phyloP scores from a whole-genome alignment of 495 filamentous ascomycete species.

The Delitschia confertaspora region DNA sequence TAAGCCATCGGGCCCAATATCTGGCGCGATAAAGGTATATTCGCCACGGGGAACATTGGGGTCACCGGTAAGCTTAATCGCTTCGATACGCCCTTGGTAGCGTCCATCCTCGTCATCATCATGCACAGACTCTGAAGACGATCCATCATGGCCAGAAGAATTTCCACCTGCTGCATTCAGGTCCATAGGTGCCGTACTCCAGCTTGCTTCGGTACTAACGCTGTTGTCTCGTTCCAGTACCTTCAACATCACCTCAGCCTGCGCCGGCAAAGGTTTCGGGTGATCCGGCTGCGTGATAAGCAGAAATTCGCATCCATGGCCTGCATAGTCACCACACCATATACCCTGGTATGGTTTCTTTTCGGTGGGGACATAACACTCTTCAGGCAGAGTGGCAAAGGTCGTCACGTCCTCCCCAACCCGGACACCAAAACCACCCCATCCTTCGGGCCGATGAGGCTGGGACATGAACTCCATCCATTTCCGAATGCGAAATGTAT shows the following conservation, averaged over 20 bases:
- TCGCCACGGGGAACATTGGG: slow-evolving; percentile 80
- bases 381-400: slow-evolving; percentile 64
- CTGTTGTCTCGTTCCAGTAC: slow-evolving; percentile 10
- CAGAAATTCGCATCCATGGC: slow-evolving; percentile 83
- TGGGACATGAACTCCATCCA: slow-evolving; percentile 51
- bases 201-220: slow-evolving; percentile 11
- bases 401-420: slow-evolving; percentile 62
- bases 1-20: slow-evolving; percentile 57
- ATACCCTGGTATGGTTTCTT: slow-evolving; percentile 77
- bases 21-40: slow-evolving; percentile 65
- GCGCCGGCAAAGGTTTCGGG: slow-evolving; percentile 17
- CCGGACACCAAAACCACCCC: slow-evolving; percentile 17
- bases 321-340: slow-evolving; percentile 85
- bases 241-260: slow-evolving; percentile 10
- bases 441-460: slow-evolving; percentile 7
- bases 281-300: slow-evolving; percentile 63
- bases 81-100: slow-evolving; percentile 58
- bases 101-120: slow-evolving; percentile 30
- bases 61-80: slow-evolving; percentile 86
- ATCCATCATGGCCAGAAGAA: too few species aligned
- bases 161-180: background rate
- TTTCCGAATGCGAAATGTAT: slow-evolving; percentile 61
- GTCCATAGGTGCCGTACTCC: slow-evolving; percentile 10
- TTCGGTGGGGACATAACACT: slow-evolving; percentile 65
- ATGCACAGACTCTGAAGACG: too few species aligned